phyloP scores from a whole-genome alignment of 2,329 filamentous ascomycete genomes.

The Fusarium sororula region DNA sequence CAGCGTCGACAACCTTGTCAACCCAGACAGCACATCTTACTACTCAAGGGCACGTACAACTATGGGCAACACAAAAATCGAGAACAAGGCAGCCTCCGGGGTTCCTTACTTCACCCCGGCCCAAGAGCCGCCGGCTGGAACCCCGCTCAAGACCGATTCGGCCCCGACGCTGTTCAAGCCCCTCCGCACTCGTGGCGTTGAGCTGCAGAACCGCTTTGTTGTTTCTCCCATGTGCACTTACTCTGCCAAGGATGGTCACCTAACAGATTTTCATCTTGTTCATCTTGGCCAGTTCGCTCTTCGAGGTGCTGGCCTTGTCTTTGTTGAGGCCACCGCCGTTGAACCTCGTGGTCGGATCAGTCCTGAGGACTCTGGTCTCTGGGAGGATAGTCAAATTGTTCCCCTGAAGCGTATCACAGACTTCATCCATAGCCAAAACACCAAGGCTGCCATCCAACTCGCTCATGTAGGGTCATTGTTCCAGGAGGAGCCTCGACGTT shows the following conservation, averaged over 20 bases:
- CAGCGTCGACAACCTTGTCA: background rate
- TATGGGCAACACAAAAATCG: constrained; percentile 35
- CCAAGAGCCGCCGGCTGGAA: constrained; percentile 61
- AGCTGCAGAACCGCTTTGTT: constrained; percentile 65
- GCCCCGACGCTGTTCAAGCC: constrained; percentile 66
- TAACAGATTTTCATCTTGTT: constrained; percentile 83
- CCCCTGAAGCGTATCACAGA: constrained; percentile 76
- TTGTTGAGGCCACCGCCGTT: constrained; percentile 83
- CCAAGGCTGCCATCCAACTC: constrained; percentile 82
- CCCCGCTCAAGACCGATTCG: constrained; percentile 51
- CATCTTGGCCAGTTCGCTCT: constrained; percentile 83
- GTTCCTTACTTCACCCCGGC: constrained; percentile 64
- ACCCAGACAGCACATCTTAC: background rate
- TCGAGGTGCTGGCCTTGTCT: constrained; percentile 76
- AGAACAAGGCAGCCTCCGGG: constrained; percentile 54
- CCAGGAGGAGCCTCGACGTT: background rate
- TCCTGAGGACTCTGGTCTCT: constrained; percentile 81
- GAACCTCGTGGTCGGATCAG: constrained; percentile 82
- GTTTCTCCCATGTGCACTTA: constrained; percentile 72
- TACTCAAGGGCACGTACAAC: background rate
- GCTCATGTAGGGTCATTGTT: constrained; percentile 63
- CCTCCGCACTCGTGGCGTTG: constrained; percentile 61
- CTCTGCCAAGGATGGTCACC: constrained; percentile 69
- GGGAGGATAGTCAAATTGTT: constrained; percentile 84
- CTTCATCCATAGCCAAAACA: constrained; percentile 81